Evolutionary conservation across 2,329 filamentous ascomycete genomes (phyloP), one percentile per base, ranked within the genome.

Genomic region (Thielaviopsis musarum): DNA sequence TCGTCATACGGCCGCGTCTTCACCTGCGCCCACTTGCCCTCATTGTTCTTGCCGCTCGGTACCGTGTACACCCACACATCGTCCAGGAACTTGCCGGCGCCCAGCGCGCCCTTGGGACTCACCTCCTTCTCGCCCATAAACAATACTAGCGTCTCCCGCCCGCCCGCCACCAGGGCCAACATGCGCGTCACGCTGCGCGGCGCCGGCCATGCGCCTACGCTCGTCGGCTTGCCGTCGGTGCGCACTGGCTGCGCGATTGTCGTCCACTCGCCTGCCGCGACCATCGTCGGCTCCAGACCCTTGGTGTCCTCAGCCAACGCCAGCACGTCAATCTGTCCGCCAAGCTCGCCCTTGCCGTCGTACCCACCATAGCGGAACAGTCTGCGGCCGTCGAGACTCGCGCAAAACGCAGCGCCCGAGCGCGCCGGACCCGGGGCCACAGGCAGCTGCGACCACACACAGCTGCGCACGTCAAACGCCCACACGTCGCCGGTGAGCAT

Each of bases 321-420:
- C 19, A 85, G 67, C 61, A 85, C 77, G 66, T 94, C 88, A 13
- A 95, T 67, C 61, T 77, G 76, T 0, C 86, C 88, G 17, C 88
- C 88, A 54, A 87, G 74, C 66, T 91, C 85, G 0, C 67, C 72
- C 52, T 76, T 73, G 0, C 86, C 88, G 68, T 91, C 86, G 65
- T 84, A 91, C 0, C 89, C 89, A 62, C 88, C 87, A 73, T 89
- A 91, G 28, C 88, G 79, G 71, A 85, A 94, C 6, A 95, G 69
- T 24, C 81, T 78, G 24, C 80, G 80, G 58, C 78, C 76, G 24
- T 45, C 38, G 17, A 45, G 38, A 52, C 76, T 77, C 57, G 84
- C 77, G 1, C 83, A 80, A 26, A 94, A 81, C 3, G 81, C 80
- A 0, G 85, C 73, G 1, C 87, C 88, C 22, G 83, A 82, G 54